These are phyloP conservation scores for Saxispiralis lemnorum DNA, from an alignment of 495 filamentous ascomycete species.

Conservation along the genomic window DNA sequence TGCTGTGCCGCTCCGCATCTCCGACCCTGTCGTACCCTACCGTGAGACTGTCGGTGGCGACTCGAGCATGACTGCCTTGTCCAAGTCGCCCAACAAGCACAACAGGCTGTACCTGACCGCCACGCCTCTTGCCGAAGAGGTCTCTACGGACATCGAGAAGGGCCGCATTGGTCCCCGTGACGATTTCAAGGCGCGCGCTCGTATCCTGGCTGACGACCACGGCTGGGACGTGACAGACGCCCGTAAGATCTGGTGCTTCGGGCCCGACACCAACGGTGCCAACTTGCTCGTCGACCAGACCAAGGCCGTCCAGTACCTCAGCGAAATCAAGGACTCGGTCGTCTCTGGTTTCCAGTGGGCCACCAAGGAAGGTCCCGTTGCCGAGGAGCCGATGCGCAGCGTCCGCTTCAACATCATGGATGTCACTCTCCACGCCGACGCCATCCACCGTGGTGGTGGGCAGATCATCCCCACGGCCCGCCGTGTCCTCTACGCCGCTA, in stretches of 20 bases:
- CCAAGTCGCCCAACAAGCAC: conserved; percentile 99
- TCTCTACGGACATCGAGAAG: conserved; percentile 71
- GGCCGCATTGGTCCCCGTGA: conserved; percentile 91
- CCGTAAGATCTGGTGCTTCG: conserved; percentile 99
- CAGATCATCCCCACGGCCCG: conserved; percentile 96
- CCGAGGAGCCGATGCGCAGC: conserved; percentile 93
- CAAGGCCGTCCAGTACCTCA: conserved; percentile 99
- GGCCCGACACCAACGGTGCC: conserved; percentile 91
- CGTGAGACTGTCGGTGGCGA: conserved; percentile 75
- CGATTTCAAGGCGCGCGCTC: conserved; percentile 97
- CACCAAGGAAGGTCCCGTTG: conserved; percentile 88
- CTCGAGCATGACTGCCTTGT: conserved; percentile 89
- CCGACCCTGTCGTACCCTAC: conserved; percentile 92
- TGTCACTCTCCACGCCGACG: conserved; percentile 98
- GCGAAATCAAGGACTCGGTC: conserved; percentile 99
- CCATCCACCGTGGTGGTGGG: conserved; percentile 97
- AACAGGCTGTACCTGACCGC: conserved; percentile 96
- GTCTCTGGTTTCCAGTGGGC: conserved; percentile 99
- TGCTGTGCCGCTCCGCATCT: conserved; percentile 88
- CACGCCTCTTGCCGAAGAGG: conserved; percentile 76
- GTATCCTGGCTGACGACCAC: conserved; percentile 89
- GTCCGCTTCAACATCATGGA: conserved; percentile 98
- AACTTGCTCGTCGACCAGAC: conserved; percentile 98
- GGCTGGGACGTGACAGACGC: conserved; percentile 99
- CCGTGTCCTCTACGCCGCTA: conserved; percentile 87